Evolutionary conservation across 768 basidiomycete genomes (phyloP), one percentile per base, ranked within the genome.

Genomic region (Gymnopilus dilepis): DNA sequence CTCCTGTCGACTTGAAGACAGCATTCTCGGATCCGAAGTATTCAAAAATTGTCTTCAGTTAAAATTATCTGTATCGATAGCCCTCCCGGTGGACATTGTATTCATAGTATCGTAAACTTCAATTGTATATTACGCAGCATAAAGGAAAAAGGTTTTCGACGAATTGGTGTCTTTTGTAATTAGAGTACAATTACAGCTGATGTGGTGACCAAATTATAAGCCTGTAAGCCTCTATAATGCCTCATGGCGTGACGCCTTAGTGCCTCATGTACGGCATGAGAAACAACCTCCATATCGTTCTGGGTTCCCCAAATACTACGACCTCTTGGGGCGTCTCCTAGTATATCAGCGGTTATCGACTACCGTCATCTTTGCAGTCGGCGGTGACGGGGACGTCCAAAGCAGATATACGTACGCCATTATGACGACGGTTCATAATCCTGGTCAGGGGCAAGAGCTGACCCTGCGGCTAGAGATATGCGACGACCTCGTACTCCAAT

Each of bases 211-310:
- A 34, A 37, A 11, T 3, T 11, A 11, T 37, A 37, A 11, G 34
- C 9, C 34, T 37, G 15, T 37, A 9, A n/a, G 34, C 34, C 34
- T 37, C 34, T 11, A 37, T 37, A 37, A 37, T 15, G 47, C 47
- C 47, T 50, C 30, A 28, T 50, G 47, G 47, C 47, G 28, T 50
- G 28, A 45, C 26, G 43, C 26, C 9, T 21, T 12, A 21, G n/a
- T 50, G 30, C 28, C 47, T 50, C 47, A 50, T 48, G 45, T 48
- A 41, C 13, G 45, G 12, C 24, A 48, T 50, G 47, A 50, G 47
- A 30, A 50, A 50, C n/a, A 12, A n/a, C 47, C 28, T 3, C 26
- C 47, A 50, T 6, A 19, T 47, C 43, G 12, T 26, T n/a, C 19
- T n/a, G 17, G 15, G 19, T n/a, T 41, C 15, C 40, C 19, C 43